Conservation (phyloP, 805 yeast genomes). For the Clavispora vitiphila region DNA sequence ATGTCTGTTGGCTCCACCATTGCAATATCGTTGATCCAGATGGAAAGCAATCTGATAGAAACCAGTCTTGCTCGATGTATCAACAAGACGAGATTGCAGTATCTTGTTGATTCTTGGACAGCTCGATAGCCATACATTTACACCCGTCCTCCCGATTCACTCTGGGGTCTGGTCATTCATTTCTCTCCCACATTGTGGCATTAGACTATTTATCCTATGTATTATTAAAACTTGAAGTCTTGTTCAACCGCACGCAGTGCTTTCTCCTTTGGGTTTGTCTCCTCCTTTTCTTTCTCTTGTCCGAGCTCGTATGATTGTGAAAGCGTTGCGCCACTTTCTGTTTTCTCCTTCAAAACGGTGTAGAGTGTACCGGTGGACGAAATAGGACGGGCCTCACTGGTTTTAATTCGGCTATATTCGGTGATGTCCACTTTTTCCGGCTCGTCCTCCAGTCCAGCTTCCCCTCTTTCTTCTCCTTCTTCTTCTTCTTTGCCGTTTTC, state of each 20-base stretch:
- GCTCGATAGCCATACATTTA: too few species aligned
- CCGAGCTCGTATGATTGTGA: background rate
- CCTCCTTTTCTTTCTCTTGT: background rate
- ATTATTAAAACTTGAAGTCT: slow-evolving; percentile 7
- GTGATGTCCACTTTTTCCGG: slow-evolving; percentile 13
- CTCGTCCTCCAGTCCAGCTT: slow-evolving; percentile 8
- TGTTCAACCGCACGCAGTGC: background rate
- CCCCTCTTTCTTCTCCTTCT: background rate
- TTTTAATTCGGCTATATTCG: slow-evolving; percentile 9
- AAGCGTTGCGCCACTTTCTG: background rate
- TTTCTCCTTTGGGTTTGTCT: too few species aligned
- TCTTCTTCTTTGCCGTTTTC: slow-evolving; percentile 55
- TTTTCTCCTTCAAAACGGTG: slow-evolving; percentile 12
- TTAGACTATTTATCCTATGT: background rate
- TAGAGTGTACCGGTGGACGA: slow-evolving; percentile 3
- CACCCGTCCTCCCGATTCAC: too few species aligned
- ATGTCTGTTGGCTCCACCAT: too few species aligned
- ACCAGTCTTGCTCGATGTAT: too few species aligned
- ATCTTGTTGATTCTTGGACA: too few species aligned
- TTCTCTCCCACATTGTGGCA: too few species aligned
- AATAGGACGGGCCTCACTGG: background rate
- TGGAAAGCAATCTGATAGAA: too few species aligned
- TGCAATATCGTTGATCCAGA: too few species aligned
- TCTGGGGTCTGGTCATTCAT: too few species aligned
- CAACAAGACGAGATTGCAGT: too few species aligned